Percentiles rank a stretch among this genome's conserved stretches.
Evolutionary conservation across 202 grass and related monocot species (phyloP).

Genomic region (Setaria viridis): DNA sequence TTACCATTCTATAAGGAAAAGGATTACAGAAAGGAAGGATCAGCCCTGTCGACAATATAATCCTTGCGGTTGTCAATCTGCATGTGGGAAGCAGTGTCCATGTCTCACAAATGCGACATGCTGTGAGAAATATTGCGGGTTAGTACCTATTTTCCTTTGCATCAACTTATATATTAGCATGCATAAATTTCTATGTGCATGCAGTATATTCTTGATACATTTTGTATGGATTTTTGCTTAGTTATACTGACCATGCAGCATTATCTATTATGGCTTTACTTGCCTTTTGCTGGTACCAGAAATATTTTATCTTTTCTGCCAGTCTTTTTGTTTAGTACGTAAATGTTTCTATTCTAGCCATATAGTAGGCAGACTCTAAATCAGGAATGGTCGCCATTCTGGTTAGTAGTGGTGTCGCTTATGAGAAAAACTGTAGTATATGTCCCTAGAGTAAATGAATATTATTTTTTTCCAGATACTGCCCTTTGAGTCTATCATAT

Average conservation of each 20-base stretch:
- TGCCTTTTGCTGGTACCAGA: constrained; percentile 26
- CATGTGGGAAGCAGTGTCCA: constrained; percentile 95
- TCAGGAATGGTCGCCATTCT: constrained; percentile 18
- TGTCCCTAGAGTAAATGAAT: background rate
- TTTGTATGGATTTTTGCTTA: constrained; percentile 19
- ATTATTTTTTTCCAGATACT: background rate
- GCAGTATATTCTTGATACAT: constrained; percentile 25
- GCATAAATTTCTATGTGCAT: constrained; percentile 23
- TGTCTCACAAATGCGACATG: constrained; percentile 87
- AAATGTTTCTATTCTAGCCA: background rate
- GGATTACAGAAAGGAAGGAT: constrained; percentile 93
- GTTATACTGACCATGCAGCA: constrained; percentile 8
- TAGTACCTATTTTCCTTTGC: constrained; percentile 32
- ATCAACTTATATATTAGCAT: constrained; percentile 23
- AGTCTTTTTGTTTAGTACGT: constrained; percentile 9
- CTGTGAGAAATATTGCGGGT: constrained; percentile 98
- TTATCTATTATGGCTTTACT: constrained; percentile 5
- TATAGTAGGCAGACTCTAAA: constrained; percentile 1
- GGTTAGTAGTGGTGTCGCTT: constrained; percentile 18
- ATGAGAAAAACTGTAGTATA: constrained; percentile 7
- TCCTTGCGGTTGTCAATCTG: constrained; percentile 91
- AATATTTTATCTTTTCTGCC: background rate
- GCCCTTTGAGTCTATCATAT: background rate
- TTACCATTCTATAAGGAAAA: constrained; percentile 95
- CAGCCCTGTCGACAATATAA: constrained; percentile 93